These are phyloP conservation scores for Acer campestre DNA, from an alignment of 345 rosid species.

Conservation along the genomic window DNA sequence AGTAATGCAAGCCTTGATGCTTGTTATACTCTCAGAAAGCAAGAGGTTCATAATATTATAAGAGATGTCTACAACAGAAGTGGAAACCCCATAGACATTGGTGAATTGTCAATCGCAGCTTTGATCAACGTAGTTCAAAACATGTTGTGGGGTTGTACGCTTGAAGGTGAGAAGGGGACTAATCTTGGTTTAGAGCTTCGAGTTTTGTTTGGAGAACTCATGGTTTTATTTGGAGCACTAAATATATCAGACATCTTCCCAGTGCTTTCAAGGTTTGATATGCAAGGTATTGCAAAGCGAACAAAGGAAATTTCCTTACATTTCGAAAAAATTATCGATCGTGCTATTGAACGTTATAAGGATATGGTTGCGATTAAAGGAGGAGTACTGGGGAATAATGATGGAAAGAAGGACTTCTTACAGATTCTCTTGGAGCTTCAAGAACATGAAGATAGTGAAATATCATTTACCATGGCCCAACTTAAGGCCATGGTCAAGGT, in stretches of 20 bases:
- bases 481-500: conserved; percentile 46
- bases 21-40: conserved; percentile 26
- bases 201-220: conserved; percentile 18
- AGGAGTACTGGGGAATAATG: neutral
- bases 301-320: neutral
- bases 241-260: conserved; percentile 56
- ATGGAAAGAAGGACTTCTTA: conserved; percentile 28
- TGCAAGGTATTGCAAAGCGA: conserved; percentile 43
- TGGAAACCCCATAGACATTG: conserved; percentile 32
- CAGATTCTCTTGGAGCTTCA: conserved; percentile 33
- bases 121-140: conserved; percentile 22
- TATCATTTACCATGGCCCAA: conserved; percentile 20
- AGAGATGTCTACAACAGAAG: conserved; percentile 15
- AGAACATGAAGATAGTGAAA: conserved; percentile 17
- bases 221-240: conserved; percentile 36
- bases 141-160: conserved; percentile 45
- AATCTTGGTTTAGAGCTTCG: conserved; percentile 23
- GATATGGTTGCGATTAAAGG: neutral
- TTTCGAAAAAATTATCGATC: conserved; percentile 28
- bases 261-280: conserved; percentile 38
- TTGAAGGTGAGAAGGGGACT: conserved; percentile 21
- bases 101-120: conserved; percentile 27
- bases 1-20: conserved; percentile 39
- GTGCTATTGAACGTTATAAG: conserved; percentile 24
- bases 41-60: conserved; percentile 29